Conservation (phyloP, 1,284 basidiomycete species). For the Peniophora sp. region DNA sequence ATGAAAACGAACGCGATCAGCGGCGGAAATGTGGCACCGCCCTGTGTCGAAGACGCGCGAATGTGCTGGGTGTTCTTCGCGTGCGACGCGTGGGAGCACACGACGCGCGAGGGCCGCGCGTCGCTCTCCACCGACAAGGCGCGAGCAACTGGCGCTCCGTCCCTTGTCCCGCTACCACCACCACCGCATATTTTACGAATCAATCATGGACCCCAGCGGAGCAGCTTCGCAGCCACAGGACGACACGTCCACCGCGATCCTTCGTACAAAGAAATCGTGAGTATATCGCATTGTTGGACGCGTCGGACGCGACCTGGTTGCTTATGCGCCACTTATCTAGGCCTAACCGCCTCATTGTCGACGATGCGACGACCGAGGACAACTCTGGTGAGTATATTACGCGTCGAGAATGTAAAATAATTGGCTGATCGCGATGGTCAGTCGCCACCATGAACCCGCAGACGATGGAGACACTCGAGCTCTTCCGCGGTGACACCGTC, state of each 20-base stretch:
- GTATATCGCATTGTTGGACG: constrained; percentile 27
- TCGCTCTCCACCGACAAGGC: constrained; percentile 27
- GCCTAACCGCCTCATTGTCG: constrained; percentile 91
- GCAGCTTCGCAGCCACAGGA: constrained; percentile 69
- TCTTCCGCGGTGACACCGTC: constrained; percentile 95
- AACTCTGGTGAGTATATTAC: constrained; percentile 71
- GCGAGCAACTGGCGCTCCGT: too few species aligned
- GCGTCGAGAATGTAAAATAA: too few species aligned
- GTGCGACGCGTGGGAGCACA: constrained; percentile 16
- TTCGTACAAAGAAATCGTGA: constrained; percentile 93
- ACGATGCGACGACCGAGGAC: constrained; percentile 87
- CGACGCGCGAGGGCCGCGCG: constrained; percentile 46
- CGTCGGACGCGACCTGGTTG: constrained; percentile 6
- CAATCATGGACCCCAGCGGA: constrained; percentile 69
- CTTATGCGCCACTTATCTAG: constrained; percentile 33
- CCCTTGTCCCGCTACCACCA: constrained; percentile 6
- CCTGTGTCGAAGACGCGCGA: too few species aligned
- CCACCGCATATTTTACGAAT: constrained; percentile 13
- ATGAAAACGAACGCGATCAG: too few species aligned
- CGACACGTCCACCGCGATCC: constrained; percentile 88
- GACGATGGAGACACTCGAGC: constrained; percentile 91
- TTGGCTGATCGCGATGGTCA: constrained; percentile 22
- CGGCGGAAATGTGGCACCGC: too few species aligned
- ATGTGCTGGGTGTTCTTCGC: too few species aligned
- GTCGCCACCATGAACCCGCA: constrained; percentile 93